phyloP scores from a whole-genome alignment of 2,329 filamentous ascomycete genomes.

The Xylariaceae sp. region DNA sequence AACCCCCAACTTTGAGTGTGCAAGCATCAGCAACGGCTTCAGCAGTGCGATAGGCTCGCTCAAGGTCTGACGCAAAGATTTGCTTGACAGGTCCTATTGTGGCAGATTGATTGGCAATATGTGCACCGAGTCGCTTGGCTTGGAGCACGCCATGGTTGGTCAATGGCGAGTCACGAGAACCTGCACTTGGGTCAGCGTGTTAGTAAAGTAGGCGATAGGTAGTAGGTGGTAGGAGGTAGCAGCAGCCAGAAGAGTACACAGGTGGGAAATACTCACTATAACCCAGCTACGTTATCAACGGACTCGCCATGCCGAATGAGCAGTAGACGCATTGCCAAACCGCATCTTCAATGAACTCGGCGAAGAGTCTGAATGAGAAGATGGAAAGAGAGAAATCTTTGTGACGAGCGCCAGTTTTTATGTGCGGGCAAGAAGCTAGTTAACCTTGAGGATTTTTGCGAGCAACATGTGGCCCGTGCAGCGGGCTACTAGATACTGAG shows the following conservation, averaged over 20 bases:
- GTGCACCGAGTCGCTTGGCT: slow-evolving; percentile 61
- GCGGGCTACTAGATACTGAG: too few species aligned
- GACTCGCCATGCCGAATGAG: slow-evolving; percentile 86
- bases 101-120: slow-evolving; percentile 43
- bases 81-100: slow-evolving; percentile 43
- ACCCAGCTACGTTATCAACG: slow-evolving; percentile 76
- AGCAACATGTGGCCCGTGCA: too few species aligned
- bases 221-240: too few species aligned
- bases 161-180: slow-evolving; percentile 71
- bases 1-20: background rate
- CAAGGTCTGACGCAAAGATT: slow-evolving; percentile 73
- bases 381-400: background rate
- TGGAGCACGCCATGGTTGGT: slow-evolving; percentile 80
- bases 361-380: background rate
- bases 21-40: slow-evolving; percentile 58
- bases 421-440: too few species aligned
- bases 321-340: slow-evolving; percentile 49
- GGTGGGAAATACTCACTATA: slow-evolving; percentile 52
- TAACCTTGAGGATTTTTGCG: too few species aligned
- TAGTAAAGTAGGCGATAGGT: background rate
- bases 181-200: slow-evolving; percentile 51
- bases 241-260: background rate
- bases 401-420: background rate
- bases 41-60: slow-evolving; percentile 67
- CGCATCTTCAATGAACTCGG: slow-evolving; percentile 19